Base-by-base conservation (phyloP, 768 basidiomycete genomes). In the Candolleomyces aberdarensis region DNA sequence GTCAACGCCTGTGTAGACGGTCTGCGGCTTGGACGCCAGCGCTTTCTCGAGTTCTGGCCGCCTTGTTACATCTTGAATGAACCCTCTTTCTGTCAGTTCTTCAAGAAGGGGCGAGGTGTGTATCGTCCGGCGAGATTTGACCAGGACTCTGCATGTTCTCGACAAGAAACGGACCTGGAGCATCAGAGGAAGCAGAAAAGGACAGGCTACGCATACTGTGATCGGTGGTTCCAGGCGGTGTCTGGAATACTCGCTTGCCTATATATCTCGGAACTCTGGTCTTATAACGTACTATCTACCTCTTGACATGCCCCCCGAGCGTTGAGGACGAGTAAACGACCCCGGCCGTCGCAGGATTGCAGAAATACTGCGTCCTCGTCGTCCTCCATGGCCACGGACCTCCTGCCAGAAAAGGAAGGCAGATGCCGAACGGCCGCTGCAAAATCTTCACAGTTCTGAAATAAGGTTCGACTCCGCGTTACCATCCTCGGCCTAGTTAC, bases 1-100 rank as follows among this genome's bases (percentile, higher is more conserved):
- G 70, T 99, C 97, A 46, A 98, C 83, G 40, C 97, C 97, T 4
- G 86, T 81, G 70, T 99, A 99, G 17, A 93, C 81, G 0, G 83
- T 83, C 64, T 83, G 85, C 41, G 69, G 72, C 40, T 69, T 69
- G 2, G 71, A 64, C 56, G 71, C 63, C 62, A 85, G 71, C 50
- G 77, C 70, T 60, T 72, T 58, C 46, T 66, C 64, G 61, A 85
- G 71, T 15, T 74, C 73, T 58, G 80, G 76, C 57, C 26, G 77
- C 79, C 75, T 75, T 36, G 83, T 83, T 17, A 78, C 72, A 60
- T 81, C 77, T 43, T 81, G 78, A 58, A 83, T 71, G 48, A 83
- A 80, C 17, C 83, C 83, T 32, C 83, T 74, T 48, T 74, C 64
- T 6, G 66, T 71, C 31, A 85, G 73, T 57, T 81, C 79, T 56